phyloP scores from a whole-genome alignment of 495 filamentous ascomycete species.

The Neurospora africana region DNA sequence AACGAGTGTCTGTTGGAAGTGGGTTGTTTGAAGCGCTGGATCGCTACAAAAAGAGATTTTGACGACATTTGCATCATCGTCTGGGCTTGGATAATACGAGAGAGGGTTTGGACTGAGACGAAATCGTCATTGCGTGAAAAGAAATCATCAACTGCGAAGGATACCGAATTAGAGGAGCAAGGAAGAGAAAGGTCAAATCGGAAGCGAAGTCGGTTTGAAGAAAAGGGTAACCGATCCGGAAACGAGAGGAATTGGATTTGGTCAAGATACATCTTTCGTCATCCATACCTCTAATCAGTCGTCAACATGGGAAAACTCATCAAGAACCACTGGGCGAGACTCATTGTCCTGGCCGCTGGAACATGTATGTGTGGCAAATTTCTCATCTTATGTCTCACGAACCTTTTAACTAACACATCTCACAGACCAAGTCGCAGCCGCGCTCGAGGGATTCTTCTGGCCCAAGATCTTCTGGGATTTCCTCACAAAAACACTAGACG shows the following conservation, averaged over 20 bases:
- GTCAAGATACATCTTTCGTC: not conserved
- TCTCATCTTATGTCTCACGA: not conserved
- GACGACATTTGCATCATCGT: not conserved
- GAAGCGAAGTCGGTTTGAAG: not conserved
- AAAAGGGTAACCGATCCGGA: not conserved
- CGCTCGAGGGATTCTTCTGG: slow-evolving; percentile 89
- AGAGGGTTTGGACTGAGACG: not conserved
- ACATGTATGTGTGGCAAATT: slow-evolving; percentile 50
- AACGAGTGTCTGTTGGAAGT: not conserved
- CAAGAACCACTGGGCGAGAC: slow-evolving; percentile 96
- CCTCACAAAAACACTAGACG: slow-evolving; percentile 80
- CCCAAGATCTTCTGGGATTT: slow-evolving; percentile 99
- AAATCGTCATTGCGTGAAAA: not conserved
- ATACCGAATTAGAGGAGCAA: not conserved
- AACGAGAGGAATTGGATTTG: not conserved
- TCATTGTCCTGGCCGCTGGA: slow-evolving; percentile 80
- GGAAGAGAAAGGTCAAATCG: not conserved
- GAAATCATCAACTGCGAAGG: not conserved
- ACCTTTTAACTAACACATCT: slow-evolving; percentile 6
- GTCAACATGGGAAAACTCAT: slow-evolving; percentile 85
- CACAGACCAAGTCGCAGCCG: slow-evolving; percentile 72
- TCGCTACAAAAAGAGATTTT: not conserved
- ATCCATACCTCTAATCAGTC: not conserved
- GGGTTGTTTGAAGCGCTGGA: not conserved
- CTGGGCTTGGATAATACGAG: not conserved